phyloP scores from a whole-genome alignment of 306 rosid genomes.

The Erythrophleum fordii region DNA sequence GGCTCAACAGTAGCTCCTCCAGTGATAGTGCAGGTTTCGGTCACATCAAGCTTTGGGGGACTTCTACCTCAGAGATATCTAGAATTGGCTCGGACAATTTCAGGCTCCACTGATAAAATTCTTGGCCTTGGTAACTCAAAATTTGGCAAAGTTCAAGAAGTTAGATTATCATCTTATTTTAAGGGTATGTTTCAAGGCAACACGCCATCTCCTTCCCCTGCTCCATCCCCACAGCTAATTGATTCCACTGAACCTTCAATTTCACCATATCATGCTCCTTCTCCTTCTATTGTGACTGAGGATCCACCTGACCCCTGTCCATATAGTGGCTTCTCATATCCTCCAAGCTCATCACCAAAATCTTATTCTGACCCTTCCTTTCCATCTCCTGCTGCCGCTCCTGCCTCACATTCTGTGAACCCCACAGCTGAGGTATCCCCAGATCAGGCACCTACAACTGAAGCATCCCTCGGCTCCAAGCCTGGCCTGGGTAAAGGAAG shows the following conservation, averaged over 20 bases:
- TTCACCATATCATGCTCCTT: constrained; percentile 50
- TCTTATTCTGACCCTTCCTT: constrained; percentile 45
- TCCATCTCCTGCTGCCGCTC: constrained; percentile 51
- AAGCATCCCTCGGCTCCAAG: constrained; percentile 36
- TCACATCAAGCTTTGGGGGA: constrained; percentile 56
- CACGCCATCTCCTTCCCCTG: constrained; percentile 73
- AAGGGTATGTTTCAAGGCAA: constrained; percentile 51
- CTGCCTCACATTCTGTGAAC: constrained; percentile 45
- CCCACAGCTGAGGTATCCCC: constrained; percentile 50
- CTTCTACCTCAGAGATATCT: constrained; percentile 69
- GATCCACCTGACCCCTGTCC: constrained; percentile 64
- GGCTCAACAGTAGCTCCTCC: constrained; percentile 74
- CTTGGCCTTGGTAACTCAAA: constrained; percentile 77
- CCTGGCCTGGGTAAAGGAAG: constrained; percentile 48
- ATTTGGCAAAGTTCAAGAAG: constrained; percentile 80
- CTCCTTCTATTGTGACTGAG: constrained; percentile 52
- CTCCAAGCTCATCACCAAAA: constrained; percentile 52
- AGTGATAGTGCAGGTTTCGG: constrained; percentile 73
- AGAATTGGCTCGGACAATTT: constrained; percentile 72
- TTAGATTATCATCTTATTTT: constrained; percentile 69
- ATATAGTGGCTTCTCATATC: constrained; percentile 34
- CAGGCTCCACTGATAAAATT: constrained; percentile 58
- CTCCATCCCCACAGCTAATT: constrained; percentile 61
- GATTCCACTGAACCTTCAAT: constrained; percentile 44
- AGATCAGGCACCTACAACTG: constrained; percentile 46